These are phyloP conservation scores for Fomitopsis schrenkii DNA, from an alignment of 1,284 basidiomycete genomes.

Conservation along the genomic window DNA sequence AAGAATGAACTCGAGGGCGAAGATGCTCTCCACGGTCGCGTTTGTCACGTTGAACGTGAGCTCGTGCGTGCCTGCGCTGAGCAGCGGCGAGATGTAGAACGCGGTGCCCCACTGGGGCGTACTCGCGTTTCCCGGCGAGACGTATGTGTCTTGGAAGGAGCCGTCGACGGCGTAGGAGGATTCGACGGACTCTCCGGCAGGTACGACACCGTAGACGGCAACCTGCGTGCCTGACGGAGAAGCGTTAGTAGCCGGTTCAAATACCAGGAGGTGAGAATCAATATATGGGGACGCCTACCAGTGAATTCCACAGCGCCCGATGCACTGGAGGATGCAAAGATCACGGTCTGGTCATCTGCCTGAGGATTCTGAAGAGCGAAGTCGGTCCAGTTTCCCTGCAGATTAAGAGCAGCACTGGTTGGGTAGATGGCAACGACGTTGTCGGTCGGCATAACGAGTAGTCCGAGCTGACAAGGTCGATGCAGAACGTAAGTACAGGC, in stretches of 20 bases:
- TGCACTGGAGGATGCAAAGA: neutral
- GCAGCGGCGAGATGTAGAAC: conserved; percentile 10
- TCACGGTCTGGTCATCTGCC: neutral
- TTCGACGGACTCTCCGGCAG: neutral
- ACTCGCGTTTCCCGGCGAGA: neutral
- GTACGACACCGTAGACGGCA: neutral
- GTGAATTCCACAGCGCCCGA: neutral
- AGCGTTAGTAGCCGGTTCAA: neutral
- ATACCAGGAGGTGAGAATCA: neutral
- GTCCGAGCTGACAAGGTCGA: neutral
- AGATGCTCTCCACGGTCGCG: conserved; percentile 7
- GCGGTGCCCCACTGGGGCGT: conserved; percentile 1
- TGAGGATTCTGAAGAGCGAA: neutral
- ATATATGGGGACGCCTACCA: neutral
- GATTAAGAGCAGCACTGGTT: neutral
- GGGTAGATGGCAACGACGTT: neutral
- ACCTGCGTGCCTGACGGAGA: neutral
- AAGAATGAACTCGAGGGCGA: conserved; percentile 12
- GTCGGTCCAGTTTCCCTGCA: neutral
- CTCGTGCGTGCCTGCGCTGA: conserved; percentile 4
- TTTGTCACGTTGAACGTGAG: conserved; percentile 12
- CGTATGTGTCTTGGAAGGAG: neutral
- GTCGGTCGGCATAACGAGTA: neutral
- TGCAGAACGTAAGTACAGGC: neutral
- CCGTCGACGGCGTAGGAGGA: conserved; percentile 5